Conservation (phyloP, 1,139 yeast genomes). For the Arxiozyma heterogenica region DNA sequence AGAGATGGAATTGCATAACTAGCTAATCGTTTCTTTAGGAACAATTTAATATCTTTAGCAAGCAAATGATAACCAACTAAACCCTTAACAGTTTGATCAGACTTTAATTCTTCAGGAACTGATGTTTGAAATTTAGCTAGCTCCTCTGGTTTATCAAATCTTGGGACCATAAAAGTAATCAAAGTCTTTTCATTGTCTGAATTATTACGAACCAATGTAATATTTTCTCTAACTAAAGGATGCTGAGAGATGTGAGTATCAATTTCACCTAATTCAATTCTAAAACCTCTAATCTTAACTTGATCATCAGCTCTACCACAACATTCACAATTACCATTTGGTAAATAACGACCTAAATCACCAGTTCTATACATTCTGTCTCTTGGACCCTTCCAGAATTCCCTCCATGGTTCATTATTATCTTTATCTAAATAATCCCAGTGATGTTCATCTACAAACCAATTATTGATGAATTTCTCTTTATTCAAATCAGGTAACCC, state of each 20-base stretch:
- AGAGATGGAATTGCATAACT: slow-evolving; percentile 89
- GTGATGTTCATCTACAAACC: slow-evolving; percentile 61
- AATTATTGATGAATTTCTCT: slow-evolving; percentile 78
- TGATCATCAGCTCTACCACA: slow-evolving; percentile 99
- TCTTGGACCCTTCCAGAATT: slow-evolving; percentile 85
- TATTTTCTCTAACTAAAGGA: slow-evolving; percentile 81
- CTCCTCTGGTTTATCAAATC: slow-evolving; percentile 46
- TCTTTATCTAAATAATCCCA: slow-evolving; percentile 51
- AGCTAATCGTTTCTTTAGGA: slow-evolving; percentile 82
- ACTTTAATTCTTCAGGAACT: slow-evolving; percentile 33
- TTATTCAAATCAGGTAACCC: slow-evolving; percentile 82
- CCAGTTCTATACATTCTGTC: slow-evolving; percentile 96
- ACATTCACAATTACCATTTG: slow-evolving; percentile 96
- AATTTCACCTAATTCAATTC: slow-evolving; percentile 96
- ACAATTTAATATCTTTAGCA: slow-evolving; percentile 69
- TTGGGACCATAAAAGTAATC: slow-evolving; percentile 87
- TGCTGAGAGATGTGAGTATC: slow-evolving; percentile 95
- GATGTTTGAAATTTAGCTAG: slow-evolving; percentile 26
- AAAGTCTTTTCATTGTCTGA: slow-evolving; percentile 87
- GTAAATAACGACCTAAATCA: slow-evolving; percentile 90
- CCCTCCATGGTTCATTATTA: slow-evolving; percentile 57
- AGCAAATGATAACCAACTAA: slow-evolving; percentile 66
- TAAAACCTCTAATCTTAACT: slow-evolving; percentile 95
- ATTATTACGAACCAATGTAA: slow-evolving; percentile 87
- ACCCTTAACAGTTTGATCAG: slow-evolving; percentile 70